Evolutionary conservation across 2,329 filamentous ascomycete genomes (phyloP).

Genomic region (Colletotrichum paranaense): DNA sequence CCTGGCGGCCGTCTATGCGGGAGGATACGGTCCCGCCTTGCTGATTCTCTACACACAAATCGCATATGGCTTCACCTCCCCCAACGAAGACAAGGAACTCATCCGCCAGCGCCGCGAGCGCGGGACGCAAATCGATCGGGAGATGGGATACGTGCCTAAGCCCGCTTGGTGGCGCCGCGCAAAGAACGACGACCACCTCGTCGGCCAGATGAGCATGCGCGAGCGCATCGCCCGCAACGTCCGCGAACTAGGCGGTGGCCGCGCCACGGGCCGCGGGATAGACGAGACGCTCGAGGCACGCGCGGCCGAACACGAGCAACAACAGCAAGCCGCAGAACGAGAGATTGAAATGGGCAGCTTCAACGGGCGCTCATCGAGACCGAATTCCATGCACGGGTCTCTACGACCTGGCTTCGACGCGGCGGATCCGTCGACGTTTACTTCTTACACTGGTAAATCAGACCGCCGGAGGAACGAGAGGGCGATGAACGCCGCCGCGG

Average conservation of each 20-base stretch:
- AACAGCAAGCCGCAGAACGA: constrained; percentile 37
- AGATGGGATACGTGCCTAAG: constrained; percentile 70
- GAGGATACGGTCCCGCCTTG: constrained; percentile 70
- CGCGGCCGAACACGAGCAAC: constrained; percentile 43
- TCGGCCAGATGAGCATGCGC: constrained; percentile 55
- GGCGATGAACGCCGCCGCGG: constrained; percentile 54
- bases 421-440: constrained; percentile 37
- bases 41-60: constrained; percentile 67
- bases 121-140: constrained; percentile 65
- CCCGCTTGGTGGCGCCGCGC: constrained; percentile 75
- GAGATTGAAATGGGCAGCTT: constrained; percentile 54
- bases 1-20: constrained; percentile 67
- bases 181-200: constrained; percentile 53
- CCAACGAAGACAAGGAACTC: constrained; percentile 79
- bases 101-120: constrained; percentile 71
- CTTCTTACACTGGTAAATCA: constrained; percentile 54
- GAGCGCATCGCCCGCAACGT: constrained; percentile 67
- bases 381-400: constrained; percentile 9
- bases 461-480: constrained; percentile 58
- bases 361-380: constrained; percentile 36
- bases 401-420: constrained; percentile 41
- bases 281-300: constrained; percentile 53
- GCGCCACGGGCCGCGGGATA: constrained; percentile 54
- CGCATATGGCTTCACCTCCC: constrained; percentile 67
- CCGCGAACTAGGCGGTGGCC: constrained; percentile 62